Evolutionary conservation across 768 basidiomycete species (phyloP), one percentile per base, ranked within the genome.

Genomic region (Macrolepiota fuliginosa): DNA sequence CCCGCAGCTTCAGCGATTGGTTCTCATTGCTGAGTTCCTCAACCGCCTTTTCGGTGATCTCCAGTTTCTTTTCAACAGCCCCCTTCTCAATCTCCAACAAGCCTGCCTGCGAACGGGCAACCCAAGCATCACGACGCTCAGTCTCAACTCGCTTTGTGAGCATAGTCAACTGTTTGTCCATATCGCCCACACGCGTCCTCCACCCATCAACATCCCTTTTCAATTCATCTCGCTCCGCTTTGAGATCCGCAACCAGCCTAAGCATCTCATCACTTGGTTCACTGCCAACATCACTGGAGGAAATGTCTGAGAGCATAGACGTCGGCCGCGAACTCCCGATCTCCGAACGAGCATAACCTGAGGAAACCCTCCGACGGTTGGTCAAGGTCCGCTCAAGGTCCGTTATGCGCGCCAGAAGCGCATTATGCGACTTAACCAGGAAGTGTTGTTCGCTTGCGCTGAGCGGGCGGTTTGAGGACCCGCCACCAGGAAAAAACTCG

Each of bases 181-280:
- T 79, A 68, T 91, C 89, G 13, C 78, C 79, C 51, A 94, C 90
- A 24, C 95, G 82, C 36, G 74, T 80, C 63, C 91, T 82, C 93
- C 94, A 96, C 0, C 90, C 91, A 65, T 94, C 90, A 0, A 94
- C 87, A 72, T 98, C 95, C 55, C 87, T 85, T 71, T 89, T 89
- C 54, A 98, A 79, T 62, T 94, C 90, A 68, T 98, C 96, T 32
- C 96, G 81, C 73, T 98, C 95, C 12, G 88, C 82, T 71, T 94
- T 94, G 67, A 93, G 80, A 69, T 92, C 91, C 2, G 87, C 79
- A 56, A 94, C 79, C 39, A 91, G 80, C 65, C 81, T 80, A 42
- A 92, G 74, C 84, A 94, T 87, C 75, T 94, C 93, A 66, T 94
- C 91, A 62, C 77, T 85, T 5, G 88, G 87, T 61, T 84, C 87